A percentile compares a stretch with the other conserved stretches of the same genome.
phyloP scores from a whole-genome alignment of 108 stramenopile genomes.

The Licmophora abbreviata region DNA sequence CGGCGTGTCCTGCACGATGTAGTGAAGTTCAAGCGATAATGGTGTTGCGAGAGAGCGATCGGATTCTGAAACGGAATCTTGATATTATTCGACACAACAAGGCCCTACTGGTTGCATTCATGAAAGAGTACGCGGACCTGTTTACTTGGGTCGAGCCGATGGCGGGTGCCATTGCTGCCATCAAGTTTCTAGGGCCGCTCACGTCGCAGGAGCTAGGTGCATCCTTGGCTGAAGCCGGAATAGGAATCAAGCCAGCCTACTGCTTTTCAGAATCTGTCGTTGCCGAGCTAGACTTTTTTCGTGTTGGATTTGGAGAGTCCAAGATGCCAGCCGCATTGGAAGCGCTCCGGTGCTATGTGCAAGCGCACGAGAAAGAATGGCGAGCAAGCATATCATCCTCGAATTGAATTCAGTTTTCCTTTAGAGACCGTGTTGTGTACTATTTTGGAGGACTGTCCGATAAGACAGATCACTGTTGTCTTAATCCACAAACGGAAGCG shows the following conservation, averaged over 20 bases:
- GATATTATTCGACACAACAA: constrained; percentile 50
- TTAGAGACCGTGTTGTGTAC: too few relatives aligned
- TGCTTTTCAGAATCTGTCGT: constrained; percentile 35
- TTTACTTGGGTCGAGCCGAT: constrained; percentile 51
- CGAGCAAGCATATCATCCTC: constrained; percentile 3
- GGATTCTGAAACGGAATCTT: constrained; percentile 34
- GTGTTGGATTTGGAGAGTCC: constrained; percentile 67
- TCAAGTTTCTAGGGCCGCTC: constrained; percentile 59
- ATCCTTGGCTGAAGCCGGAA: constrained; percentile 36
- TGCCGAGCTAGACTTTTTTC: constrained; percentile 40
- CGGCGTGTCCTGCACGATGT: constrained; percentile 54
- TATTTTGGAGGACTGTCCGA: too few relatives aligned
- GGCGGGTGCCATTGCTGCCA: constrained; percentile 70
- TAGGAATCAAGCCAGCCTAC: constrained; percentile 71
- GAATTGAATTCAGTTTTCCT: too few relatives aligned
- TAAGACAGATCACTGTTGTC: too few relatives aligned
- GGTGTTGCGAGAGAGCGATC: constrained; percentile 42
- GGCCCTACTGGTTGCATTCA: constrained; percentile 32
- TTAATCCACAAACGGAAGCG: too few relatives aligned
- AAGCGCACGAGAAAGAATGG: constrained; percentile 40
- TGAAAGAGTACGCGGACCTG: constrained; percentile 38
- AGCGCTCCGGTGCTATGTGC: constrained; percentile 34
- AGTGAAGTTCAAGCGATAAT: constrained; percentile 69
- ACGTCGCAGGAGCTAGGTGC: constrained; percentile 44
- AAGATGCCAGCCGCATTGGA: constrained; percentile 49